phyloP scores from a whole-genome alignment of 129 eudicot species.

The Silybum marianum region DNA sequence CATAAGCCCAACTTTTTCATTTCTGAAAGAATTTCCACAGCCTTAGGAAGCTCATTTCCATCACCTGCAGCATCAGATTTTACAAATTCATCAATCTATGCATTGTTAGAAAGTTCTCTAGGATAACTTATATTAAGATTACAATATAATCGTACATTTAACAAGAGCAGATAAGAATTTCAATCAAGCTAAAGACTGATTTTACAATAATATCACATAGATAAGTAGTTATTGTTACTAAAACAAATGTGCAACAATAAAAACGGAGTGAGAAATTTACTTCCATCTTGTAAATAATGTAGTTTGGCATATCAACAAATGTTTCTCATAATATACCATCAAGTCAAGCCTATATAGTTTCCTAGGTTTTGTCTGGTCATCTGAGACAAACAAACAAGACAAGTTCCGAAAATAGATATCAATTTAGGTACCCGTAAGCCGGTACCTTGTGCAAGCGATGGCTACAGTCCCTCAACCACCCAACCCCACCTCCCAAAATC shows the following conservation, averaged over 20 bases:
- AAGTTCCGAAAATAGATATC: not conserved
- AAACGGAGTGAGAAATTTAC: not conserved
- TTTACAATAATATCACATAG: not conserved
- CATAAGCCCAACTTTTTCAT: slow-evolving; percentile 69
- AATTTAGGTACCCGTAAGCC: not conserved
- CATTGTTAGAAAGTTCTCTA: not conserved
- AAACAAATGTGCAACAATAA: not conserved
- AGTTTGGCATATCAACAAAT: not conserved
- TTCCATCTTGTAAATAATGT: not conserved
- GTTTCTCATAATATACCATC: not conserved
- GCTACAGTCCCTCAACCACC: not conserved
- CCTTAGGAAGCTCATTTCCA: slow-evolving; percentile 74
- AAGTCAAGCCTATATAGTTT: not conserved
- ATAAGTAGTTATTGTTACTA: not conserved
- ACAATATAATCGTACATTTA: slow-evolving; percentile 1
- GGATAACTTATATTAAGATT: not conserved
- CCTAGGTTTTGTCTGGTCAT: not conserved
- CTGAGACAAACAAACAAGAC: not conserved
- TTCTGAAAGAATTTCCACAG: slow-evolving; percentile 67
- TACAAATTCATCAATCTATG: not conserved
- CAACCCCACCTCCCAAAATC: not conserved
- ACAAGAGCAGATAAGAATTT: not conserved
- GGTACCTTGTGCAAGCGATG: not conserved
- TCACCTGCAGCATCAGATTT: slow-evolving; percentile 67
- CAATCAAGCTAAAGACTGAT: not conserved